These are phyloP conservation scores for Botrytis cinerea DNA, from an alignment of 2,329 filamentous ascomycete species.

Conservation along the genomic window DNA sequence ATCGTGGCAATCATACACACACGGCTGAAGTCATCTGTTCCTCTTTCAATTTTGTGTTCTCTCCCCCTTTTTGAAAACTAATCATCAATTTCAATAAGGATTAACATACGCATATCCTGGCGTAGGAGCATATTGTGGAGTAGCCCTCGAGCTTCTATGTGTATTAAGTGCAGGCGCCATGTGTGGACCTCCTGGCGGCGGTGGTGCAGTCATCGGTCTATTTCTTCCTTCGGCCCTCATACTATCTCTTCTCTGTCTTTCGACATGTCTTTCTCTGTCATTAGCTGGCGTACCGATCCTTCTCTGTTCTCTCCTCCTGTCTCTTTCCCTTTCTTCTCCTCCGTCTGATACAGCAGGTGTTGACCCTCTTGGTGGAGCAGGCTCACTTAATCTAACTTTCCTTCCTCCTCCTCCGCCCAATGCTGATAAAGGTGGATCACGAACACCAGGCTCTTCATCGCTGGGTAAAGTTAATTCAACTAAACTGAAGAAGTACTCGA, in stretches of 20 bases:
- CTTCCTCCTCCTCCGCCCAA: slow-evolving; percentile 37
- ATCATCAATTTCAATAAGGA: slow-evolving; percentile 22
- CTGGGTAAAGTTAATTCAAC: slow-evolving; percentile 66
- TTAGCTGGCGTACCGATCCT: slow-evolving; percentile 26
- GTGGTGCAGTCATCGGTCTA: slow-evolving; percentile 27
- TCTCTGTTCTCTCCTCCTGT: slow-evolving; percentile 26
- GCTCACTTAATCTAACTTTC: slow-evolving; percentile 36
- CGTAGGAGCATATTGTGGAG: slow-evolving; percentile 24
- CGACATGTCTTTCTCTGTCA: slow-evolving; percentile 13
- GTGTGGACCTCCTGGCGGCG: slow-evolving; percentile 25
- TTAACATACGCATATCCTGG: slow-evolving; percentile 29
- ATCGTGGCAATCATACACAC: background rate
- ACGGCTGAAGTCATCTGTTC: slow-evolving; percentile 9
- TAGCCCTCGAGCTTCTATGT: slow-evolving; percentile 10
- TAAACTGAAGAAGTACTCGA: slow-evolving; percentile 76
- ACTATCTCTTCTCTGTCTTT: slow-evolving; percentile 27
- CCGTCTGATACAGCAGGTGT: slow-evolving; percentile 27
- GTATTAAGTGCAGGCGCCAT: slow-evolving; percentile 17
- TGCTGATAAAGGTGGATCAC: slow-evolving; percentile 58
- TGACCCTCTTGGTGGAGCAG: slow-evolving; percentile 29
- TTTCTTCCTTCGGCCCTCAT: slow-evolving; percentile 22
- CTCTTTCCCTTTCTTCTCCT: slow-evolving; percentile 24
- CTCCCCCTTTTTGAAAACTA: background rate
- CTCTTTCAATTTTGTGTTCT: background rate
- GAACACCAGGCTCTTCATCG: slow-evolving; percentile 61